Base-by-base conservation (phyloP, 1,284 basidiomycete genomes). In the Fomitiporia mediterranea region DNA sequence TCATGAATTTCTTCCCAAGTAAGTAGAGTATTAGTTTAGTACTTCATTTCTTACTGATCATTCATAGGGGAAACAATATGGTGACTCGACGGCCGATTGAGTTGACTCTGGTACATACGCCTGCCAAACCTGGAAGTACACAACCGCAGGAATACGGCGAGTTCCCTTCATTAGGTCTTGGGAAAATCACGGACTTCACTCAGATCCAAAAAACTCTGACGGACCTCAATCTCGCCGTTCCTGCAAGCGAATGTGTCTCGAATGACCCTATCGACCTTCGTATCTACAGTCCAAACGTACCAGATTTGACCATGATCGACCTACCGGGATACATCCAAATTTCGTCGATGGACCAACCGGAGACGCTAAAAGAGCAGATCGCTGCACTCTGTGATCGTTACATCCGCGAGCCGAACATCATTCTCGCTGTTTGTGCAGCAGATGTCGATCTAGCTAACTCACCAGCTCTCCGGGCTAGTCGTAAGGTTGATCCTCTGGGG, bases 361-460 rank as follows among this genome's bases (percentile, higher is more conserved):
- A 98, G 64, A 80, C 82, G 39, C 80, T 99, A 59, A 95, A 94
- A 67, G 94, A 97, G 66, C 95, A 96, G 71, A 98, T 99, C 60
- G 77, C 89, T 0, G 67, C 69, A 8, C 77, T 99, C 0, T 98
- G 96, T 71, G 95, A 98, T 60, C 93, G 88, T 70, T 99, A 99
- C 71, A 99, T 99, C 65, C 84, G 90, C 34, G 93, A 98, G 68
- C 96, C 96, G 9, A 99, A 99, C 69, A 94, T 99, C 69, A 92
- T 99, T 64, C 82, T 99, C 13, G 96, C 97, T 2, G 94, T 99
- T 6, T 99, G 96, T 67, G 91, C 96, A 2, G 96, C 97, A 6
- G 95, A 99, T 70, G 97, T 99, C 55, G 97, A 99, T 74, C 79
- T 99, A 6, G 96, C 96, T 58, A 99, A 99, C 72, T 98, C 94